Percentiles rank a stretch among this genome's conserved stretches.
Conservation (phyloP, 805 yeast genomes). For the Candida sithepensis region DNA sequence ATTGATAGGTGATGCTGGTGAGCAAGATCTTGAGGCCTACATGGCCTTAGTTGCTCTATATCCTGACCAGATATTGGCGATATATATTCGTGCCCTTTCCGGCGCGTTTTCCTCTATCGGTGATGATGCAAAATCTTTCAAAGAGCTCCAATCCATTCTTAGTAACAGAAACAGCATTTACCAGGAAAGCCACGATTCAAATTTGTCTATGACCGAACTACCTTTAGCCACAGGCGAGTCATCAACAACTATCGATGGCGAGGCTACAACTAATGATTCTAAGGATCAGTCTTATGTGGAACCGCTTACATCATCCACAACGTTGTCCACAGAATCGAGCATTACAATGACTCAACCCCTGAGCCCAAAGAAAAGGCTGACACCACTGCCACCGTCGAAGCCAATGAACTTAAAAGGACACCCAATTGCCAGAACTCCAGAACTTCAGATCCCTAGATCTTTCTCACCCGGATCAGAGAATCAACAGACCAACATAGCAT, state of each 20-base stretch:
- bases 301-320: conserved; percentile 13
- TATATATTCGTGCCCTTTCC: conserved; percentile 76
- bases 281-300: background rate
- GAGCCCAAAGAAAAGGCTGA: conserved; percentile 6
- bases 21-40: conserved; percentile 91
- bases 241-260: background rate
- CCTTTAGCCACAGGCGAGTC: no score
- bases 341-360: conserved; percentile 3
- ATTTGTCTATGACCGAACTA: background rate
- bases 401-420: conserved; percentile 39
- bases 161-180: conserved; percentile 5
- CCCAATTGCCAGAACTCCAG: conserved; percentile 6
- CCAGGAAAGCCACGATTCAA: background rate
- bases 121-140: conserved; percentile 34
- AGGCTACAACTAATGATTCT: background rate
- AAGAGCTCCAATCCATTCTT: conserved; percentile 19
- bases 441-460: background rate
- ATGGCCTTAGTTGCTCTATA: conserved; percentile 56
- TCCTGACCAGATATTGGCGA: conserved; percentile 66
- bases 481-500: background rate
- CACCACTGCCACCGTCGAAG: conserved; percentile 46
- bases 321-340: conserved; percentile 4
- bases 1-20: conserved; percentile 94
- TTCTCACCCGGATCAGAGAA: background rate
- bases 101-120: conserved; percentile 57